A percentile compares a stretch with the other conserved stretches of the same genome.
Conservation (phyloP, 768 basidiomycete species). For the Boletus vermiculosoides region DNA sequence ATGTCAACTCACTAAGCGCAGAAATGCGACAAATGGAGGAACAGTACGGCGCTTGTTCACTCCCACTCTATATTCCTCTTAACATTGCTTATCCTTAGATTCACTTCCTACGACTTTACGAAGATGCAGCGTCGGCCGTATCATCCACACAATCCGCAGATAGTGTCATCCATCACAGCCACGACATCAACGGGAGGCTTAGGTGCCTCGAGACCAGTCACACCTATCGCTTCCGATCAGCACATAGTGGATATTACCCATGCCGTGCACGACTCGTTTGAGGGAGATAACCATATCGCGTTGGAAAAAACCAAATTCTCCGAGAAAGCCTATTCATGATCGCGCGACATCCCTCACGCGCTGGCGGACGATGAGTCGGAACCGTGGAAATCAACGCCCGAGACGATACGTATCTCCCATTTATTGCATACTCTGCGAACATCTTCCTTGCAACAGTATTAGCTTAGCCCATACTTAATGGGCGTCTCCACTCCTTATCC, state of each 20-base stretch:
- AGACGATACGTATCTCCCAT: slow-evolving; percentile 22
- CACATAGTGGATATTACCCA: slow-evolving; percentile 44
- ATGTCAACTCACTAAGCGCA: slow-evolving; percentile 70
- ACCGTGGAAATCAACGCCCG: slow-evolving; percentile 1
- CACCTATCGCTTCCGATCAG: slow-evolving; percentile 52
- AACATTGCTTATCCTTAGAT: slow-evolving; percentile 45
- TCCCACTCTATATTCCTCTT: background rate
- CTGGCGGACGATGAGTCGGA: background rate
- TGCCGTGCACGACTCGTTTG: slow-evolving; percentile 43
- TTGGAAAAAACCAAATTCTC: slow-evolving; percentile 39
- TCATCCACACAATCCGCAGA: slow-evolving; percentile 78
- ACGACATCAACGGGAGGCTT: slow-evolving; percentile 73
- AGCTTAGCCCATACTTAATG: slow-evolving; percentile 23
- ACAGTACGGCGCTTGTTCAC: slow-evolving; percentile 56
- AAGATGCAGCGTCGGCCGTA: slow-evolving; percentile 90
- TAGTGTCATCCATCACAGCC: slow-evolving; percentile 61
- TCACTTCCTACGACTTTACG: slow-evolving; percentile 89
- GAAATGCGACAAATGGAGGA: slow-evolving; percentile 99
- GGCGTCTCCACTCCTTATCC: slow-evolving; percentile 15
- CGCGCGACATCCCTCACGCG: background rate
- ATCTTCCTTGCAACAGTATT: slow-evolving; percentile 18
- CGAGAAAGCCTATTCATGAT: slow-evolving; percentile 55
- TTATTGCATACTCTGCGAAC: slow-evolving; percentile 24
- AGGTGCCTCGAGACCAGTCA: slow-evolving; percentile 70
- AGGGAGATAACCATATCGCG: slow-evolving; percentile 38